Evolutionary conservation across 108 stramenopile species (phyloP), one percentile per base, ranked within the genome.

Genomic region (Tribonema minus): DNA sequence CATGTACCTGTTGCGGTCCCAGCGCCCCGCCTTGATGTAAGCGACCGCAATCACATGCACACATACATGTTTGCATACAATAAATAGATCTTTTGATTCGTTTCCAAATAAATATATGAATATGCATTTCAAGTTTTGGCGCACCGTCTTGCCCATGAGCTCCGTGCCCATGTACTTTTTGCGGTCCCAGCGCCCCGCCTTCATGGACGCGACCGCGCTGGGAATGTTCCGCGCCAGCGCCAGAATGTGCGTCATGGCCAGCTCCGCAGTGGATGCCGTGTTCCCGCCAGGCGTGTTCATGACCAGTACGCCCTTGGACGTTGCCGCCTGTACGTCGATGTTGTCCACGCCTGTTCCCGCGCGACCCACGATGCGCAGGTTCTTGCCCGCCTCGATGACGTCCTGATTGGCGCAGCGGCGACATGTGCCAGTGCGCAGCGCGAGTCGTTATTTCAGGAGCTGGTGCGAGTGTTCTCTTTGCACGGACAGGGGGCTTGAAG

Each of bases 281-380:
- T 86, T 86, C 0, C 85, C 85, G 0, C 85, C 85, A 4, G 85
- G 85, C 2, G 85, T 86, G 67, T 86, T 86, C 37, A 86, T 71
- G 4, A 86, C 85, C 65, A 86, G 78, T 3, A 86, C 71, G 0
- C 85, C 85, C 61, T 81, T 74, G 25, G 32, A 58, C 15, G 85
- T 86, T 2, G 85, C 85, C n/a, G 81, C 79, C 20, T 61, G 77
- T 27, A 81, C 68, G 72, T 86, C 71, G 60, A 86, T 86, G 69
- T 86, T 86, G 72, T 86, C 85, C 26, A 86, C 85, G 39, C 85
- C 85, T 67, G 69, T 80, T 3, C 69, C 69, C 27, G 63, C 69
- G 25, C 70, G 63, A 0, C 80, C 63, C 2, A 80, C 46, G 54
- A 76, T 76, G 41, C 75, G 75, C 75, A 76, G 64, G 65, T 30